Base-by-base conservation (phyloP, 352 stramenopile genomes). In the Pythium oligandrum region DNA sequence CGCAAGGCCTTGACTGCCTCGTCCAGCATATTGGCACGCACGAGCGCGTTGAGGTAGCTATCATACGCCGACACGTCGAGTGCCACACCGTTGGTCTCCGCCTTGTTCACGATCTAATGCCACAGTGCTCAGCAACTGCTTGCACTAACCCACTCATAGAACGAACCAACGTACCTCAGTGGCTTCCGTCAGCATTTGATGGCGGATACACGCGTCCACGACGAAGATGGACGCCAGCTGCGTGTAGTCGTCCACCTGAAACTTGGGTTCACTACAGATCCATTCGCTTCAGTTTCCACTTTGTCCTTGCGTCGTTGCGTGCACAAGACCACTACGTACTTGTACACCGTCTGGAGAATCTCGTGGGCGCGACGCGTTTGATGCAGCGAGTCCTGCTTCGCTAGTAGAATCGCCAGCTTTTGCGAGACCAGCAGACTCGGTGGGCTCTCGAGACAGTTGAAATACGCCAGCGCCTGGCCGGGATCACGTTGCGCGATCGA, bases 171-270 rank as follows among this genome's bases (percentile, higher is more conserved):
- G 33, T 59, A 76, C 68, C 44, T 76, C 54, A 17, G 83, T 48
- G 1, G 79, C 79, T 50, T 88, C 66, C 35, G 65, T 30, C 30
- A 87, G 56, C 53, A 83, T 65, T 3, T 69, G 44, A 42, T 78
- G 61, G 4, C 68, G 59, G 32, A 87, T 49, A 67, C 79, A 90
- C 31, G 66, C 73, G 46, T 86, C 75, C n/a, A 82, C 51, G 12
- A 85, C 70, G 62, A 81, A 87, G 51, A 90, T 88, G 31, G 63
- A 72, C 40, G 79, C 79, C 37, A 90, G 51, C 43, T 82, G 79
- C 48, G 76, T 90, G 11, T 66, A 63, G 44, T 90, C 79, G 53
- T 86, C 75, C n/a, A 62, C 48, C n/a, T 66, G 11, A n/a, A 87
- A 75, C 12, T 54, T 33, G 12, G 73, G 62, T 6, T 40, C 35